Evolutionary conservation across 2,329 filamentous ascomycete genomes (phyloP), one percentile per base, ranked within the genome.

Genomic region (Calonectria pteridis): DNA sequence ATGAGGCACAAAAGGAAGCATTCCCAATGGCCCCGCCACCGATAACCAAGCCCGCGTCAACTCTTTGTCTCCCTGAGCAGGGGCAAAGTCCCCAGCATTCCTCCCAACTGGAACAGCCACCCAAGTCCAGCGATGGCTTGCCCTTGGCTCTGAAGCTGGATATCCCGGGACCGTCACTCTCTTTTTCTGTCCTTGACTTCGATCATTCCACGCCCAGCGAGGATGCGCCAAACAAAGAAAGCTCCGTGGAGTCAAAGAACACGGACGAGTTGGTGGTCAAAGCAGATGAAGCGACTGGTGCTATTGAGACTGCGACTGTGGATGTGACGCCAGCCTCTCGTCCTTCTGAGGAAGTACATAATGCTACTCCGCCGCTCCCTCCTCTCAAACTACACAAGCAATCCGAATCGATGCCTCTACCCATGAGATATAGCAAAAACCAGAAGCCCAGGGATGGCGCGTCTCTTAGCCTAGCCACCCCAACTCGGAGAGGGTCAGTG

Each of bases 201-300:
- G 73, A 72, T 65, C 75, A 49, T 53, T 68, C 73, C 29, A 71
- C 76, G 50, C 59, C 23, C 59, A 75, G 71, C 51, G 70, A 66
- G 53, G 49, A 70, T 46, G 31, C 58, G 40, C 62, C 73, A 40
- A 71, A 69, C 71, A 71, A 71, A 72, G 75, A 78, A 72, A 77
- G 73, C 50, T 53, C 65, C 29, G 70, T 75, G 43, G 72, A 72
- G 49, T 78, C 84, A 76, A 84, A 83, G 16, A 82, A 85, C 49
- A 84, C 84, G 71, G 82, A 88, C 4, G 84, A 87, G 67, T 83
- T 90, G 74, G 87, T 89, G 59, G 82, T 83, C 73, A 86, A 90
- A 77, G 86, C 88, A 5, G 88, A 90, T 73, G 84, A 87, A 71
- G 87, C 88, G 33, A 90, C 90, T 80, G 84, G 85, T 78, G 84